phyloP scores from a whole-genome alignment of 169 alveolate species.

The Cyclospora cayetanensis region DNA sequence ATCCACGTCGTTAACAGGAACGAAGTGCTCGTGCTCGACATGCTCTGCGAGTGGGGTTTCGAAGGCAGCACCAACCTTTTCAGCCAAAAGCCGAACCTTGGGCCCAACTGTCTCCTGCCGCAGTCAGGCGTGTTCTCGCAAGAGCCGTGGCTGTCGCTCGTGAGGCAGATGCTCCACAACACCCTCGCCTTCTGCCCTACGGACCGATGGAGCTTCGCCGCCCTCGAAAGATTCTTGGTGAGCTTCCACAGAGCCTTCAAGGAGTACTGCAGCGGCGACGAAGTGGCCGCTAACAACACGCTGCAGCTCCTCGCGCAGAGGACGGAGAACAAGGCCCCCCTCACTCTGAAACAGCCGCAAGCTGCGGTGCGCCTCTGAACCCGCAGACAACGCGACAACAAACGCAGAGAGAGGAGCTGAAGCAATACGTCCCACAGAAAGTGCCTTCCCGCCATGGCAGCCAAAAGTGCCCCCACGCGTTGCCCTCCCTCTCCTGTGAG shows the following conservation, averaged over 20 bases:
- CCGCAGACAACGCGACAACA: neutral
- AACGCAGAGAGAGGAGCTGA: neutral
- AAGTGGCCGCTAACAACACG: neutral
- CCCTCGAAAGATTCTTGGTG: constrained; percentile 7
- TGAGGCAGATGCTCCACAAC: constrained; percentile 70
- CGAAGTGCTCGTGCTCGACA: constrained; percentile 78
- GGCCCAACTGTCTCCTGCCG: constrained; percentile 76
- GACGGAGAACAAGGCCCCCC: neutral
- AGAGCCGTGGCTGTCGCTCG: constrained; percentile 74
- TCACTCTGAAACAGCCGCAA: neutral
- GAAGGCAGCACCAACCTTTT: constrained; percentile 70
- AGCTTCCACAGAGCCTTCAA: neutral
- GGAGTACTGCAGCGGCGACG: neutral
- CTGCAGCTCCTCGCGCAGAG: neutral
- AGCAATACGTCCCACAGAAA: neutral
- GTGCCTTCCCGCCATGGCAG: neutral
- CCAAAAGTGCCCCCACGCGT: neutral
- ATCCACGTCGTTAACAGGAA: constrained; percentile 74
- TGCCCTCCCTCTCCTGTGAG: neutral
- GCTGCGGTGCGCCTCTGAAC: too few relatives aligned
- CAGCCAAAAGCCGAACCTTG: constrained; percentile 68
- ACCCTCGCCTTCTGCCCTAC: constrained; percentile 78
- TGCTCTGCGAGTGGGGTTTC: constrained; percentile 81
- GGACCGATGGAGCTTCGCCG: constrained; percentile 70
- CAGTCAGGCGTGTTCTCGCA: constrained; percentile 75